These are phyloP conservation scores for Eustoma russellianum DNA, from an alignment of 257 asterid species.

Conservation along the genomic window DNA sequence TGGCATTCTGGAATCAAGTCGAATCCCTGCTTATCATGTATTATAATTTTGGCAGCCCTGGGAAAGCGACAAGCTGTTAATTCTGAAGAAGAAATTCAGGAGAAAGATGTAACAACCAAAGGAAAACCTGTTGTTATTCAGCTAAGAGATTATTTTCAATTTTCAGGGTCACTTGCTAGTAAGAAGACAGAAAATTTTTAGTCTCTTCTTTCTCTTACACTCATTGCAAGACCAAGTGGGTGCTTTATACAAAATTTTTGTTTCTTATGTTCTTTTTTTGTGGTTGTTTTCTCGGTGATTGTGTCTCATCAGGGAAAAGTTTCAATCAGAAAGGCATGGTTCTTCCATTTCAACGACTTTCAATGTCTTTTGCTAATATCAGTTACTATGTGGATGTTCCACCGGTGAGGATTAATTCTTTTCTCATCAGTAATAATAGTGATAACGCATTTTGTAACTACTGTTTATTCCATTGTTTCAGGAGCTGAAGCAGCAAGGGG, in stretches of 20 bases:
- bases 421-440: slow-evolving; percentile 9
- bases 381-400: slow-evolving; percentile 90
- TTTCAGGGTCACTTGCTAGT: slow-evolving; percentile 85
- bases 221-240: not conserved
- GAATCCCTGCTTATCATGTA: not conserved
- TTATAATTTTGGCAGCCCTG: slow-evolving; percentile 38
- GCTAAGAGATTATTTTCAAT: slow-evolving; percentile 73
- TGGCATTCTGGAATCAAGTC: not conserved
- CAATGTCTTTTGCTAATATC: slow-evolving; percentile 80
- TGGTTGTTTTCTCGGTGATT: not conserved
- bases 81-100: slow-evolving; percentile 58
- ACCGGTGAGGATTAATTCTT: slow-evolving; percentile 37
- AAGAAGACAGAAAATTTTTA: slow-evolving; percentile 20
- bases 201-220: not conserved
- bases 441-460: slow-evolving; percentile 1
- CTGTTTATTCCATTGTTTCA: slow-evolving; percentile 18
- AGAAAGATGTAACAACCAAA: slow-evolving; percentile 45
- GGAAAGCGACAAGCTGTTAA: slow-evolving; percentile 78
- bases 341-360: slow-evolving; percentile 83
- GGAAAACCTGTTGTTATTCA: slow-evolving; percentile 62
- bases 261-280: slow-evolving; percentile 6
- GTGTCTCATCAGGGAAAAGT: slow-evolving; percentile 53
- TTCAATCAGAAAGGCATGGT: slow-evolving; percentile 81
- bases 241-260: slow-evolving; percentile 6
- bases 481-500: slow-evolving; percentile 93